Evolutionary conservation across 768 basidiomycete genomes (phyloP).

Genomic region (Guyanaporus albipodus): DNA sequence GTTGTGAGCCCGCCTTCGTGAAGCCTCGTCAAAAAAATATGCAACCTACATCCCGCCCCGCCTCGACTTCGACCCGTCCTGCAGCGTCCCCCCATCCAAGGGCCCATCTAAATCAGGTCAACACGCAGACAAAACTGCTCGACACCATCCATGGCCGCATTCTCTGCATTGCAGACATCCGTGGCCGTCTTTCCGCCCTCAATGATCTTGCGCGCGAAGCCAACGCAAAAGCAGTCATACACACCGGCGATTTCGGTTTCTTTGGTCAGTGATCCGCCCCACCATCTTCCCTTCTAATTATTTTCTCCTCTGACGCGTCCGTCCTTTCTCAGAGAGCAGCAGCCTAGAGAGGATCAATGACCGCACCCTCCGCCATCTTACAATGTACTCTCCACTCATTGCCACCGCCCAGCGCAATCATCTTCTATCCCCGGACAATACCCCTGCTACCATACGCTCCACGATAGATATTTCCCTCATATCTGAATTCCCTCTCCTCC

Average conservation of each 20-base stretch:
- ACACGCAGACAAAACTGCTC: slow-evolving; percentile 75
- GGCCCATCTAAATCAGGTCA: slow-evolving; percentile 45
- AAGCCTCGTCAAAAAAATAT: slow-evolving; percentile 36
- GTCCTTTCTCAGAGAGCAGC: slow-evolving; percentile 50
- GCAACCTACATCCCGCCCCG: slow-evolving; percentile 54
- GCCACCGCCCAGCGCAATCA: slow-evolving; percentile 75
- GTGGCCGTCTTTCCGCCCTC: slow-evolving; percentile 81
- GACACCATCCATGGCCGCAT: slow-evolving; percentile 81
- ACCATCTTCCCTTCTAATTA: not conserved
- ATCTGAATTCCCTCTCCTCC: slow-evolving; percentile 90
- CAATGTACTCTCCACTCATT: slow-evolving; percentile 95
- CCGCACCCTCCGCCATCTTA: slow-evolving; percentile 91
- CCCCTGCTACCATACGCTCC: slow-evolving; percentile 63
- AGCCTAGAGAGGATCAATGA: slow-evolving; percentile 91
- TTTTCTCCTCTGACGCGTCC: slow-evolving; percentile 16
- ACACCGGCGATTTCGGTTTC: slow-evolving; percentile 99
- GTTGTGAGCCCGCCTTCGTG: slow-evolving; percentile 17
- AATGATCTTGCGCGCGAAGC: slow-evolving; percentile 88
- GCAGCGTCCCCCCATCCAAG: slow-evolving; percentile 53
- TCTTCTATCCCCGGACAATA: slow-evolving; percentile 69
- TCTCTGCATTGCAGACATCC: slow-evolving; percentile 92
- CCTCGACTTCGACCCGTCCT: slow-evolving; percentile 58
- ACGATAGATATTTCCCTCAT: slow-evolving; percentile 75
- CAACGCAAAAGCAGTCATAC: slow-evolving; percentile 89
- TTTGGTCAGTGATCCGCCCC: slow-evolving; percentile 55